phyloP scores from a whole-genome alignment of 176 grass and related monocot species.

The Saccharum spontaneum region DNA sequence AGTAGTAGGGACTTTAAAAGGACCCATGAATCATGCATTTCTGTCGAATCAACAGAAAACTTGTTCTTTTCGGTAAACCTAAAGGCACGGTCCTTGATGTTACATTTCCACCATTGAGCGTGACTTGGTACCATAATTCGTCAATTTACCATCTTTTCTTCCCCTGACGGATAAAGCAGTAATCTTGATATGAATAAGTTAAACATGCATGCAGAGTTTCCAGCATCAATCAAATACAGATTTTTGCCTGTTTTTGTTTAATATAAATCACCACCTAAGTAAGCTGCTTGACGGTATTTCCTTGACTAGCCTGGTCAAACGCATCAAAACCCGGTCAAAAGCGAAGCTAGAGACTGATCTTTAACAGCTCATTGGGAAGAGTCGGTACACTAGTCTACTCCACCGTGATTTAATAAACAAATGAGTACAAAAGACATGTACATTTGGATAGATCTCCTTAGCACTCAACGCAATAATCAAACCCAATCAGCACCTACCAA shows the following conservation, averaged over 20 bases:
- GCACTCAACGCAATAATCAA: constrained; percentile 28
- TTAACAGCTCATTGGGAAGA: constrained; percentile 12
- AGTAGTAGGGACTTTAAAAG: background rate
- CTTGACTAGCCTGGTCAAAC: constrained; percentile 23
- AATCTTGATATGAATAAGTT: background rate
- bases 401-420: background rate
- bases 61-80: constrained; percentile 16
- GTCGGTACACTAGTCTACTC: constrained; percentile 30
- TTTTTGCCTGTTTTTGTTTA: background rate
- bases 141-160: constrained; percentile 7
- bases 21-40: background rate
- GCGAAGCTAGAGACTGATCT: background rate
- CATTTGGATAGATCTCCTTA: constrained; percentile 29
- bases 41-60: constrained; percentile 4
- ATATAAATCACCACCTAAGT: background rate
- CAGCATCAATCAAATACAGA: background rate
- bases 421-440: constrained; percentile 33
- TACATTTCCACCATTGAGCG: background rate
- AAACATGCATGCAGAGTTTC: background rate
- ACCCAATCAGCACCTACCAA: constrained; percentile 31
- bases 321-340: constrained; percentile 32
- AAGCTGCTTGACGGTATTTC: background rate
- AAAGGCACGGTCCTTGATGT: background rate
- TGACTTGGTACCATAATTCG: constrained; percentile 16
- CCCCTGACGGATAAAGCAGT: background rate